phyloP scores from a whole-genome alignment of 1,284 basidiomycete species.

The Boletus subluridellus region DNA sequence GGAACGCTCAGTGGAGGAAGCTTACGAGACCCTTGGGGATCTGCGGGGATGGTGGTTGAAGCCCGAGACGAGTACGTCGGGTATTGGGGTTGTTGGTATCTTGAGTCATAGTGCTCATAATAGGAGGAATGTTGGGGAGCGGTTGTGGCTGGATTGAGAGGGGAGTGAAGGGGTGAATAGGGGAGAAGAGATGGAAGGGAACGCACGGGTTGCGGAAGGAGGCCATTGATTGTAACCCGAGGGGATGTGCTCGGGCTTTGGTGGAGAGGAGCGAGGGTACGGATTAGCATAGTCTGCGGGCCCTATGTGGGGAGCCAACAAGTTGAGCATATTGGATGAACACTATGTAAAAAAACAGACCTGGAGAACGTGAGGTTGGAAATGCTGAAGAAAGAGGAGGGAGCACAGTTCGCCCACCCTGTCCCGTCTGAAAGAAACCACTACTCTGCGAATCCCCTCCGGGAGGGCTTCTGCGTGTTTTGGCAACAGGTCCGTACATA shows the following conservation, averaged over 20 bases:
- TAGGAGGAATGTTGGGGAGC: constrained; percentile 47
- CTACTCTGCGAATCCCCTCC: constrained; percentile 52
- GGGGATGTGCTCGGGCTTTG: constrained; percentile 52
- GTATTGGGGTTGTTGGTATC: constrained; percentile 52
- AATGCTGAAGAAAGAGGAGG: constrained; percentile 79
- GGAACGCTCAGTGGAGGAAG: constrained; percentile 47
- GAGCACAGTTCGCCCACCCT: constrained; percentile 83
- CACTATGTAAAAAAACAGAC: constrained; percentile 63
- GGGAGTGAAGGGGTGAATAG: constrained; percentile 5
- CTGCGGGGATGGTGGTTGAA: constrained; percentile 44
- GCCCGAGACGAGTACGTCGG: constrained; percentile 47
- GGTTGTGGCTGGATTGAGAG: constrained; percentile 25
- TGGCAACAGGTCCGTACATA: constrained; percentile 54
- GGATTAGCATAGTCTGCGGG: constrained; percentile 53
- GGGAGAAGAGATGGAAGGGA: constrained; percentile 26
- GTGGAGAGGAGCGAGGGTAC: constrained; percentile 60
- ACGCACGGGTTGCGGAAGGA: constrained; percentile 41
- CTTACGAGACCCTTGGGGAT: constrained; percentile 43
- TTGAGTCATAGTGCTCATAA: constrained; percentile 55
- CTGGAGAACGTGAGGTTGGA: constrained; percentile 82
- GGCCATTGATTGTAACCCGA: constrained; percentile 54
- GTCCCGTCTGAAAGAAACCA: constrained; percentile 68
- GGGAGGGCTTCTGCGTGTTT: constrained; percentile 59
- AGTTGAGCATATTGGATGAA: constrained; percentile 54
- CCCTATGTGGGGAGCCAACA: constrained; percentile 47